A percentile compares a stretch with the other conserved stretches of the same genome.
phyloP scores from a whole-genome alignment of 805 yeast genomes.

The Spathaspora gorwiae region DNA sequence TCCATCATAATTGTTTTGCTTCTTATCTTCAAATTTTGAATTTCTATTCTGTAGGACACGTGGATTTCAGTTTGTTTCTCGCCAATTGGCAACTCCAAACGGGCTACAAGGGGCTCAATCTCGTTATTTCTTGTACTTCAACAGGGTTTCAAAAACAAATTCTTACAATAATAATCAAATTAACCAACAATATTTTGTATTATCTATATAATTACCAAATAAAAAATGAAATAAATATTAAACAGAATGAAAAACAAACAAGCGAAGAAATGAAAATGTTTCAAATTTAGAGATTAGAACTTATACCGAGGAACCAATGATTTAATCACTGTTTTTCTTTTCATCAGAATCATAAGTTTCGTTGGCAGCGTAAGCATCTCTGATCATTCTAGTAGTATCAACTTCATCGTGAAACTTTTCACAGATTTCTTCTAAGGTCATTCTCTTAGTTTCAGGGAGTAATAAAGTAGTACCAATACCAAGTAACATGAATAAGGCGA shows the following conservation, averaged over 20 bases:
- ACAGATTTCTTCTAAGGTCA: conserved; percentile 78
- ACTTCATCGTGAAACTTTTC: conserved; percentile 82
- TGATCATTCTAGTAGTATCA: conserved; percentile 38
- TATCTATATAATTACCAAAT: background rate
- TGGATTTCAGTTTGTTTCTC: no score
- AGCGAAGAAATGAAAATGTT: background rate
- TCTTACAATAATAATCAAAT: no score
- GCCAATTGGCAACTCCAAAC: no score
- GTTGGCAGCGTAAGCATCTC: conserved; percentile 38
- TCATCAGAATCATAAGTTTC: conserved; percentile 33
- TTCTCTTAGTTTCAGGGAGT: conserved; percentile 88
- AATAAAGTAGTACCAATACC: conserved; percentile 65
- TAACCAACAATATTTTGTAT: background rate
- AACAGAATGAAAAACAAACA: no score
- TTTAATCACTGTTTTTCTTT: conserved; percentile 1
- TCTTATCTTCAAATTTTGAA: no score
- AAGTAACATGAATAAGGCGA: conserved; percentile 83
- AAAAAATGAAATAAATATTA: no score
- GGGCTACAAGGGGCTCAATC: no score
- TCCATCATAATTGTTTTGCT: no score
- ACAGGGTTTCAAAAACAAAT: no score
- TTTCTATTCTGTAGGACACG: no score
- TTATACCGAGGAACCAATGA: background rate
- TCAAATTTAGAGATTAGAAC: background rate
- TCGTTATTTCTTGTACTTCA: no score